phyloP scores from a whole-genome alignment of 2,329 filamentous ascomycete species.

The Tympanopsis confertula region DNA sequence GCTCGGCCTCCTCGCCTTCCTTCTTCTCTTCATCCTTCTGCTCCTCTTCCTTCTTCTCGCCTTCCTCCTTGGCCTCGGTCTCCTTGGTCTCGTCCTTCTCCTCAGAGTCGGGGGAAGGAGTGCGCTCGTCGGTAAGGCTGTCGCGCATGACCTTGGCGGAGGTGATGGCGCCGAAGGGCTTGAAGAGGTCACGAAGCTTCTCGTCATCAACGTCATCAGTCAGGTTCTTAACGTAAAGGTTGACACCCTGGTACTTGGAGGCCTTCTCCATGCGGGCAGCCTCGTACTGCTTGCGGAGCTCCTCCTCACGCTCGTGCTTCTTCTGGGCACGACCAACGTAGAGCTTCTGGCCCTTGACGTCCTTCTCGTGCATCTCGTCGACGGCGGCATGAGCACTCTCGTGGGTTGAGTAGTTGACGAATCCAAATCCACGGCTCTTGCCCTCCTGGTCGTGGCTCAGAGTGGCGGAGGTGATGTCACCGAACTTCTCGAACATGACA shows the following conservation, averaged over 20 bases:
- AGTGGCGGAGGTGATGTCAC: conserved; percentile 89
- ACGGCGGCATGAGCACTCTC: conserved; percentile 78
- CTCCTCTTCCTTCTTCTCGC: background rate
- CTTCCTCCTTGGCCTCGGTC: background rate
- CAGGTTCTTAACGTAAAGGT: conserved; percentile 99
- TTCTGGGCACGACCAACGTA: conserved; percentile 98
- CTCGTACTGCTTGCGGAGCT: conserved; percentile 97
- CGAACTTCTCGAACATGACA: conserved; percentile 79
- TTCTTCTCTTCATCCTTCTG: conserved; percentile 29
- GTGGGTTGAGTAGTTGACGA: conserved; percentile 91
- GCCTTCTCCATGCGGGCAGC: conserved; percentile 95
- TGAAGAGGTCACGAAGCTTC: conserved; percentile 88
- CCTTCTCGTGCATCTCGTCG: conserved; percentile 80
- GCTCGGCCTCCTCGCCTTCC: conserved; percentile 37
- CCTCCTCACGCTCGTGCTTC: conserved; percentile 99
- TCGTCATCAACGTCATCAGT: conserved; percentile 96
- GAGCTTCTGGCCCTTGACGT: conserved; percentile 87
- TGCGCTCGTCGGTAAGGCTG: conserved; percentile 37
- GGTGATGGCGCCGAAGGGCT: conserved; percentile 85
- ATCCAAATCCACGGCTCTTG: conserved; percentile 91
- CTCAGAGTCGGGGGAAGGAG: conserved; percentile 10
- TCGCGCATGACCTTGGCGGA: conserved; percentile 99
- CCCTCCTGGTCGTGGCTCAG: conserved; percentile 79
- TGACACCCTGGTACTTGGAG: conserved; percentile 98
- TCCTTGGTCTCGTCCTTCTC: conserved; percentile 1